Evolutionary conservation across 768 basidiomycete species (phyloP), one percentile per base, ranked within the genome.

Genomic region (Suillus brevipes): DNA sequence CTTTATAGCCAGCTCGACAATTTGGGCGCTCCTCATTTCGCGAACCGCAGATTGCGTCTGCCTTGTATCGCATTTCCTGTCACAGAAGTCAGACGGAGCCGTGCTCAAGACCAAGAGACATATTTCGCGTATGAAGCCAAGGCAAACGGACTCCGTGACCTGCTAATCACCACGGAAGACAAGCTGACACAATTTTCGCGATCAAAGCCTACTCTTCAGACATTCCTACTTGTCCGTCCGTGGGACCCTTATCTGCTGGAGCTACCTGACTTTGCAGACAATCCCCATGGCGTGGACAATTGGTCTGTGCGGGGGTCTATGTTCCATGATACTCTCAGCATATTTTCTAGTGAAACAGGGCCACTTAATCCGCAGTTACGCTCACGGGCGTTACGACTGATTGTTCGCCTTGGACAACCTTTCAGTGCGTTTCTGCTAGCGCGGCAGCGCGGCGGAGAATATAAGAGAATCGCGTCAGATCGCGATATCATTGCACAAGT

Each of bases 351-450:
- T 50, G 49, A 50, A 50, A 25, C 25, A 25, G 49, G 6, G 8
- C 25, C 50, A 14, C 16, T 52, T 28, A 25, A 10, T 28, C 16
- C 5, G 25, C 25, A 52, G 28, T 52, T 36, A 18, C 36, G 36
- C n/a, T 31, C 56, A 8, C 63, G 37, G 38, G 63, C 59, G 9
- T 58, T 47, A 8, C 50, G 63, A 23, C 20, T 64, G 55, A 59
- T 61, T 13, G 63, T 47, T 55, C 59, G 23, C 23, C 63, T 64
- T 47, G 40, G 45, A 64, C 56, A 49, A 7, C 56, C 52, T 59
- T 59, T 59, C 13, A 5, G 13, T 28, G 56, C 42, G 3, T 42
- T 64, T 59, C 16, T 64, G 63, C 38, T 64, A 18, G 63, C 43
- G n/a, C 55, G 45, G 16, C 53, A 60, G 13, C 25, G 18, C 7